phyloP scores from a whole-genome alignment of 768 basidiomycete species.

The Tulasnella calospora region DNA sequence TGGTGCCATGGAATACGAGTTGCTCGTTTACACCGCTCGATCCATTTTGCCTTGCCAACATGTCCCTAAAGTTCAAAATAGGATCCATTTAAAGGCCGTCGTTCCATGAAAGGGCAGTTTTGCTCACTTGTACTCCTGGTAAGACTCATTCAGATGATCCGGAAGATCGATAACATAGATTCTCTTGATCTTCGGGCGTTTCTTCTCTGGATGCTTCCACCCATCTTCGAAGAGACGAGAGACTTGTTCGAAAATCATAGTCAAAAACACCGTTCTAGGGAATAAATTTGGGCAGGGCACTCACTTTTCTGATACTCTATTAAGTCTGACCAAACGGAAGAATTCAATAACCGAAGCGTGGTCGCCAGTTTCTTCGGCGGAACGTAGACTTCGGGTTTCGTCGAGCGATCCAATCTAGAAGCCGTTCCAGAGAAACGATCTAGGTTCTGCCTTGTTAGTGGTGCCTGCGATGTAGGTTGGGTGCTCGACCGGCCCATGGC shows the following conservation, averaged over 20 bases:
- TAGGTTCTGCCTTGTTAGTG: not conserved
- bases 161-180: not conserved
- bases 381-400: not conserved
- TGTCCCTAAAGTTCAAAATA: not conserved
- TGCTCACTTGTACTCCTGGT: constrained; percentile 2
- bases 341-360: not conserved
- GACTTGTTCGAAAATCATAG: not conserved
- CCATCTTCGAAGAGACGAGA: not conserved
- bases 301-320: not conserved
- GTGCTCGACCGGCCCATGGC: not conserved
- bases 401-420: not conserved
- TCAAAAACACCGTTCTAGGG: not conserved
- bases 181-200: not conserved
- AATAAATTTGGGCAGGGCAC: not conserved
- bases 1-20: not conserved
- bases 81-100: too few species aligned
- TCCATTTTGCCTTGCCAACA: not conserved
- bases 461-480: not conserved
- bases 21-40: not conserved
- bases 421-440: not conserved
- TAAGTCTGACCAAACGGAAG: not conserved
- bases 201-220: not conserved
- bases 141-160: not conserved
- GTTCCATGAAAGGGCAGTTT: not conserved
- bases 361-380: not conserved